Evolutionary conservation across 305 asterid species (phyloP).

Genomic region (Fraxinus paxiana): DNA sequence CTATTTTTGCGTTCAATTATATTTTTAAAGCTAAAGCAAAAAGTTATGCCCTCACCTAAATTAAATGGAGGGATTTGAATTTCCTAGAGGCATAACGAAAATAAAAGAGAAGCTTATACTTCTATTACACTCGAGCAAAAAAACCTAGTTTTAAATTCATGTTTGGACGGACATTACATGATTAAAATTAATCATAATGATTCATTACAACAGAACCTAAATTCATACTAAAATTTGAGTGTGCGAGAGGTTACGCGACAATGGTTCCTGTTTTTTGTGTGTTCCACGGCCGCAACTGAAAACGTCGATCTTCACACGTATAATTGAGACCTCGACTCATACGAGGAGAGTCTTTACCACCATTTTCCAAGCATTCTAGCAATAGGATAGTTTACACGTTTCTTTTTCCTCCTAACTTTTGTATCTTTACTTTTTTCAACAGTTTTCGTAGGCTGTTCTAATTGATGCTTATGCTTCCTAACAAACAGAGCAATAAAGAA

Average conservation of each 20-base stretch:
- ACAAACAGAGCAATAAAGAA: constrained; percentile 76
- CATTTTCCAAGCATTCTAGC: constrained; percentile 42
- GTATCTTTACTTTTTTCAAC: not conserved
- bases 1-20: not conserved
- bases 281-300: not conserved
- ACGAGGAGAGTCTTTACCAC: not conserved
- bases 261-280: not conserved
- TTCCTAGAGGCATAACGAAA: not conserved
- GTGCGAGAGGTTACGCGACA: not conserved
- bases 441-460: not conserved
- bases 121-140: not conserved
- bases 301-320: not conserved
- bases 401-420: not conserved
- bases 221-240: not conserved
- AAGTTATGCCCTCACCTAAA: not conserved
- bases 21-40: not conserved
- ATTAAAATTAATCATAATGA: not conserved
- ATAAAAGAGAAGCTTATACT: not conserved
- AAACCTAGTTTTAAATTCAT: not conserved
- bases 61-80: not conserved
- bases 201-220: not conserved
- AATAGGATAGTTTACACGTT: constrained; percentile 21
- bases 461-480: constrained; percentile 23
- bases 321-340: not conserved
- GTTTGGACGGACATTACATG: not conserved